These are phyloP conservation scores for Psidium guajava DNA, from an alignment of 345 rosid genomes.

Conservation along the genomic window DNA sequence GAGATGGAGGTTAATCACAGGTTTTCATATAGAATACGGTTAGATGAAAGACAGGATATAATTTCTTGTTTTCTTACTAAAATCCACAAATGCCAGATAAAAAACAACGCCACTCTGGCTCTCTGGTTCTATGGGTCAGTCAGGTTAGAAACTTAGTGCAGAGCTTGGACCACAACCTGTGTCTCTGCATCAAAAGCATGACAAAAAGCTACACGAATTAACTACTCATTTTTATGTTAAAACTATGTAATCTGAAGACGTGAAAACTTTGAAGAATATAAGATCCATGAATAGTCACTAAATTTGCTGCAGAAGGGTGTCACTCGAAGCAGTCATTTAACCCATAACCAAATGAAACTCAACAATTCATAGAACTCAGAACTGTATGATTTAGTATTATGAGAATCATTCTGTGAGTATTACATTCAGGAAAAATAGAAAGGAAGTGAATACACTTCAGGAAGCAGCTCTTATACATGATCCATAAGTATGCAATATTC, in stretches of 20 bases:
- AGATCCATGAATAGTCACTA: background rate
- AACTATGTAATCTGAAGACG: background rate
- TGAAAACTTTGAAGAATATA: background rate
- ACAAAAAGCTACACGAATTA: slow-evolving; percentile 34
- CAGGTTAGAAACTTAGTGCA: slow-evolving; percentile 57
- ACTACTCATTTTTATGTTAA: slow-evolving; percentile 15
- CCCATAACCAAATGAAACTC: background rate
- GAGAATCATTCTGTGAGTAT: background rate
- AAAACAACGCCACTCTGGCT: slow-evolving; percentile 30
- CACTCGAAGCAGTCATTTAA: background rate
- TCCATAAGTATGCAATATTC: background rate
- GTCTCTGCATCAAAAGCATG: slow-evolving; percentile 59
- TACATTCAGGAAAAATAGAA: background rate
- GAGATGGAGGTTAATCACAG: slow-evolving; percentile 16
- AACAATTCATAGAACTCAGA: background rate
- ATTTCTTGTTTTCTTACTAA: slow-evolving; percentile 26
- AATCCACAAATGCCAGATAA: slow-evolving; percentile 35
- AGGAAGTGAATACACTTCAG: background rate
- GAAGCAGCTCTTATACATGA: background rate
- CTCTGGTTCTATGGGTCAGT: slow-evolving; percentile 40
- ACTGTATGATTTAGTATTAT: background rate
- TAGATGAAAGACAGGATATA: slow-evolving; percentile 8
- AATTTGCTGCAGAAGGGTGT: background rate
- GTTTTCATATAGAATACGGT: slow-evolving; percentile 9
- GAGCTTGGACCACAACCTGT: slow-evolving; percentile 49